phyloP scores from a whole-genome alignment of 768 basidiomycete species.

The Nidularia sp. region DNA sequence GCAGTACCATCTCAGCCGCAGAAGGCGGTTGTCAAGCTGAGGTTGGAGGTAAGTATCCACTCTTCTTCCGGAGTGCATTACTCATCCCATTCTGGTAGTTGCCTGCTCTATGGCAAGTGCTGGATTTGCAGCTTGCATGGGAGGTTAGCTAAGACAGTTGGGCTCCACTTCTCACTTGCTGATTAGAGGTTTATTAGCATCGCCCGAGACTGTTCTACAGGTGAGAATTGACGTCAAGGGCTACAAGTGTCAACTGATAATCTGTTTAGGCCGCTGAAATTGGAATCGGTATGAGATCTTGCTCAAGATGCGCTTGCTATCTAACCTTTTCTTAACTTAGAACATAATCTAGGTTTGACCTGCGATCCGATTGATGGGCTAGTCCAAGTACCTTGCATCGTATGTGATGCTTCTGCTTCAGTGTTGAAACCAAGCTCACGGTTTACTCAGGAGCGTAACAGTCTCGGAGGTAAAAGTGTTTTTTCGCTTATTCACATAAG shows the following conservation, averaged over 20 bases:
- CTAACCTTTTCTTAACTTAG: conserved; percentile 24
- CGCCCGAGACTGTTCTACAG: conserved; percentile 80
- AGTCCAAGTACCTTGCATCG: conserved; percentile 95
- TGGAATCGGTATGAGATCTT: conserved; percentile 62
- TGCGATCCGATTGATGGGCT: conserved; percentile 94
- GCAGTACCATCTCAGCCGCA: conserved; percentile 94
- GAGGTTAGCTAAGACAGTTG: conserved; percentile 41
- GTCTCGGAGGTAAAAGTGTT: conserved; percentile 62
- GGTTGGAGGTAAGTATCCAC: conserved; percentile 65
- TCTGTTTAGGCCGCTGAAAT: conserved; percentile 73
- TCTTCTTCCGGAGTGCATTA: not conserved
- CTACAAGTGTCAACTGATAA: conserved; percentile 1
- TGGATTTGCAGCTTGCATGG: conserved; percentile 93
- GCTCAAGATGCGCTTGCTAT: conserved; percentile 10
- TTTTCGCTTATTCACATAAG: not conserved
- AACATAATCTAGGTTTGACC: conserved; percentile 85
- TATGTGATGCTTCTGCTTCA: conserved; percentile 27
- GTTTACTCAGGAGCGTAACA: conserved; percentile 66
- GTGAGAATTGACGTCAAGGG: conserved; percentile 27
- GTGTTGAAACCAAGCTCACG: not conserved
- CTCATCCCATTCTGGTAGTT: conserved; percentile 35
- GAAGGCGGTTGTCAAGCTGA: conserved; percentile 96
- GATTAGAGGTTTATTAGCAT: conserved; percentile 34
- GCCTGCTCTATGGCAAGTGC: conserved; percentile 96
- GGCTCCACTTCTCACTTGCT: no score